Evolutionary conservation across 1,284 basidiomycete species (phyloP), one percentile per base, ranked within the genome.

Genomic region (Leucoagaricus sp.): DNA sequence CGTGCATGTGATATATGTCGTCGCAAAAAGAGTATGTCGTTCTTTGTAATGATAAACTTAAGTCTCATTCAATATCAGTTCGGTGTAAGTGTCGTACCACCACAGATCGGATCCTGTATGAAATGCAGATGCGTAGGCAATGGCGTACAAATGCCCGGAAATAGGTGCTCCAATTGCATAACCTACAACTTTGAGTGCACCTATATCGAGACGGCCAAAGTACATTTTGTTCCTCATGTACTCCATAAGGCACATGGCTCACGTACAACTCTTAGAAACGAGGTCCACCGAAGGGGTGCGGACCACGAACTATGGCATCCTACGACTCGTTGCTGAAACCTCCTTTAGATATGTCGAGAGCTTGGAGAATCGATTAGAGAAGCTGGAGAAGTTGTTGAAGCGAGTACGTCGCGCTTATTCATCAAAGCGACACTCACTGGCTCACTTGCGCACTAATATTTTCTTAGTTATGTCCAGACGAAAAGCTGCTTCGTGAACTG

Each of bases 261-360:
- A 52, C 21, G 13, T 23, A 21, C 40, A 13, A 17, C 26, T 42
- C 23, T 12, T 60, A 93, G 83, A 89, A 92, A 76, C 85, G 92
- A 36, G 91, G 91, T 2, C 89, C 91, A 26, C 89, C 92, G 1
- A 92, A 94, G 74, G 91, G 91, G 82, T 94, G 66, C 58, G 82
- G 23, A 13, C n/a, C 17, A 28, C 49, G 15, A 51, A n/a, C 28
- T n/a, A 8, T 21, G 9, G 6, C 28, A 25, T 7, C 19, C 57
- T 10, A 3, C 25, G 34, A 17, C 31, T 33, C 33, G 53, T 4
- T 42, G 26, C 36, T 53, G n/a, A 50, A 26, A 38, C 25, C 4
- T 40, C 26, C 9, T 25, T 4, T 61, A 88, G 86, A 42, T 89
- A 90, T 66, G 81, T 91, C 19, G 89, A 93, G 61, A 81, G 77